phyloP scores from a whole-genome alignment of 257 asterid genomes.

The Rehmannia glutinosa region DNA sequence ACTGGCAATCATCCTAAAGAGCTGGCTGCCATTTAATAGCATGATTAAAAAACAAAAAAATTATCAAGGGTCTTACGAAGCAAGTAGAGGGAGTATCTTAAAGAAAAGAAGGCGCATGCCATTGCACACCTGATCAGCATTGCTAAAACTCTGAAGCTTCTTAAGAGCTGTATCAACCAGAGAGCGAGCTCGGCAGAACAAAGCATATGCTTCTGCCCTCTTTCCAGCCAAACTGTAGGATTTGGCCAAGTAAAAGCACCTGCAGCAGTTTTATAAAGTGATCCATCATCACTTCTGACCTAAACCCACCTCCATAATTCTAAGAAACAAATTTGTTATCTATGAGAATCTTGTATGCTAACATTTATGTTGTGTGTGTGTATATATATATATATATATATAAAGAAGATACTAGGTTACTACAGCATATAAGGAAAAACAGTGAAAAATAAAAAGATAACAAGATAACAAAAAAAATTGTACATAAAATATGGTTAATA shows the following conservation, averaged over 20 bases:
- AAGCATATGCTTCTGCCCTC: constrained; percentile 90
- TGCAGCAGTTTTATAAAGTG: constrained; percentile 32
- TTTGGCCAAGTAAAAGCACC: constrained; percentile 95
- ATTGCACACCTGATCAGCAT: constrained; percentile 57
- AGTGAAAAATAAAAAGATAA: background rate
- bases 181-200: constrained; percentile 65
- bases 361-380: too few species aligned
- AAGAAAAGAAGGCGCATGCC: constrained; percentile 3
- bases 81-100: too few species aligned
- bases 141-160: constrained; percentile 45
- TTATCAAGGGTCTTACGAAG: background rate
- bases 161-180: constrained; percentile 56
- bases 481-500: background rate
- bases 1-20: background rate
- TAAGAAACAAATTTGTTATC: background rate
- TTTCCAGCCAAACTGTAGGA: constrained; percentile 94
- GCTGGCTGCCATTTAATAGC: background rate
- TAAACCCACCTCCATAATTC: constrained; percentile 1
- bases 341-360: background rate
- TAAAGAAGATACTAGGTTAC: background rate
- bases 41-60: background rate
- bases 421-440: background rate
- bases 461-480: too few species aligned
- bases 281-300: constrained; percentile 7
- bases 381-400: background rate